phyloP scores from a whole-genome alignment of 2,329 filamentous ascomycete species.

The Diplocarpon rosae region DNA sequence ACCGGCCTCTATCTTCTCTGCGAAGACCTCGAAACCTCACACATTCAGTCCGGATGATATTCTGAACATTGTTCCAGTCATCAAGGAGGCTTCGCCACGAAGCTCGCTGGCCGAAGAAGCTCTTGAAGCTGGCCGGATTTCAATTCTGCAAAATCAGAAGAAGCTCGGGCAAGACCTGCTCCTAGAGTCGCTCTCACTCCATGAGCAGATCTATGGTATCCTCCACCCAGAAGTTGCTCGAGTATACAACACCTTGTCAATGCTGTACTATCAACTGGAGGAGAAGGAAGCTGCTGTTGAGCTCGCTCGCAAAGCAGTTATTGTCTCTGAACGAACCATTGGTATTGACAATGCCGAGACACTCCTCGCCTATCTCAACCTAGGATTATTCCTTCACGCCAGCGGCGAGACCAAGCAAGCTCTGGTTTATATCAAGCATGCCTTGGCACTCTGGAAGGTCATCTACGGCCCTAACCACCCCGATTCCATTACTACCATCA shows the following conservation, averaged over 20 bases:
- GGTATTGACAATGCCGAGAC: slow-evolving; percentile 92
- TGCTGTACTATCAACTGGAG: slow-evolving; percentile 94
- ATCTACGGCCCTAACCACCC: slow-evolving; percentile 91
- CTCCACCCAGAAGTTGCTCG: slow-evolving; percentile 92
- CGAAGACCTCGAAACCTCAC: slow-evolving; percentile 34
- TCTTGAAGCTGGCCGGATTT: slow-evolving; percentile 88
- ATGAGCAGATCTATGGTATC: slow-evolving; percentile 98
- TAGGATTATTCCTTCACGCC: slow-evolving; percentile 88
- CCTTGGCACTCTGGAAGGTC: slow-evolving; percentile 90
- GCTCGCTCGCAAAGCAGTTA: slow-evolving; percentile 89
- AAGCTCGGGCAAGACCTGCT: slow-evolving; percentile 93
- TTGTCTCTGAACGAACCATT: slow-evolving; percentile 87
- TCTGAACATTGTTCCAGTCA: slow-evolving; percentile 81
- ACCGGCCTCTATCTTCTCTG: slow-evolving; percentile 28
- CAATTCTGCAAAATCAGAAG: slow-evolving; percentile 88
- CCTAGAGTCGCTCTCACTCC: slow-evolving; percentile 87
- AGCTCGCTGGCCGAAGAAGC: slow-evolving; percentile 91
- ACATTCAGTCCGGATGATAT: slow-evolving; percentile 81
- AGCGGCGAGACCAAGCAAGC: slow-evolving; percentile 81
- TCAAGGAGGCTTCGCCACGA: slow-evolving; percentile 89
- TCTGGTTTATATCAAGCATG: slow-evolving; percentile 83
- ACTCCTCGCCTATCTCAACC: slow-evolving; percentile 88
- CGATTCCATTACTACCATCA: slow-evolving; percentile 96
- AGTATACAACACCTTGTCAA: slow-evolving; percentile 89
- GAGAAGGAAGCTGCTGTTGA: slow-evolving; percentile 95